A percentile compares a stretch with the other conserved stretches of the same genome.
Evolutionary conservation across 1,284 basidiomycete genomes (phyloP).

Genomic region (Porogramme epimiltina): DNA sequence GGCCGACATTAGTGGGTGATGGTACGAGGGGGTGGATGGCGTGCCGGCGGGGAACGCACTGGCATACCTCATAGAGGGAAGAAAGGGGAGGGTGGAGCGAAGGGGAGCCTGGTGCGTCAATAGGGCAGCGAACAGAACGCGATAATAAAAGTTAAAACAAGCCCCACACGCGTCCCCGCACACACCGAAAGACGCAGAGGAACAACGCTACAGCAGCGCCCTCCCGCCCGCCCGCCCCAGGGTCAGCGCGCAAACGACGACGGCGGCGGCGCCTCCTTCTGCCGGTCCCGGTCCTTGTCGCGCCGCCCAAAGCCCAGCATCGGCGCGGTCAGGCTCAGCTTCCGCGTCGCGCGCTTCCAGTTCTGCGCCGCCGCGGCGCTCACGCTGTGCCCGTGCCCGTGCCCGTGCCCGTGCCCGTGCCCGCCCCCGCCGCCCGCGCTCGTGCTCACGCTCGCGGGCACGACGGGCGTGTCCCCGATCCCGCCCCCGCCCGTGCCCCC

Average conservation of each 20-base stretch:
- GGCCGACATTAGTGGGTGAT: too few species aligned
- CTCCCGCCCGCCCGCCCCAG: background rate
- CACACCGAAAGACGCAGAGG: too few species aligned
- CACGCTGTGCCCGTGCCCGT: background rate
- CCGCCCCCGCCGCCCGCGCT: background rate
- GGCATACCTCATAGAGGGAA: too few species aligned
- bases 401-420: background rate
- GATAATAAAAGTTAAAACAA: too few species aligned
- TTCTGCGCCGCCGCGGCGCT: constrained; percentile 4
- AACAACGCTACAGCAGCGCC: too few species aligned
- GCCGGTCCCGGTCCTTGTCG: constrained; percentile 27
- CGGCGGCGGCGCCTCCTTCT: constrained; percentile 12
- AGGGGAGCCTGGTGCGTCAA: too few species aligned
- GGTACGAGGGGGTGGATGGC: too few species aligned
- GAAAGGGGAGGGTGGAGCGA: too few species aligned
- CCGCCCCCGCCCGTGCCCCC: constrained; percentile 14
- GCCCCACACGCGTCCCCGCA: too few species aligned
- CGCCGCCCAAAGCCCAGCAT: constrained; percentile 63
- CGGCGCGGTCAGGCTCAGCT: constrained; percentile 67
- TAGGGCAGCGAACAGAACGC: too few species aligned
- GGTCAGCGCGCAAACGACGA: constrained; percentile 11
- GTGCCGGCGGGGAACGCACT: too few species aligned
- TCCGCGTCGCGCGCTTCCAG: constrained; percentile 54
- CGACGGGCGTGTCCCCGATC: constrained; percentile 21
- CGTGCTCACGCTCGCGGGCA: constrained; percentile 1